phyloP scores from a whole-genome alignment of 2,329 filamentous ascomycete species.

The Epicoccum nigrum region DNA sequence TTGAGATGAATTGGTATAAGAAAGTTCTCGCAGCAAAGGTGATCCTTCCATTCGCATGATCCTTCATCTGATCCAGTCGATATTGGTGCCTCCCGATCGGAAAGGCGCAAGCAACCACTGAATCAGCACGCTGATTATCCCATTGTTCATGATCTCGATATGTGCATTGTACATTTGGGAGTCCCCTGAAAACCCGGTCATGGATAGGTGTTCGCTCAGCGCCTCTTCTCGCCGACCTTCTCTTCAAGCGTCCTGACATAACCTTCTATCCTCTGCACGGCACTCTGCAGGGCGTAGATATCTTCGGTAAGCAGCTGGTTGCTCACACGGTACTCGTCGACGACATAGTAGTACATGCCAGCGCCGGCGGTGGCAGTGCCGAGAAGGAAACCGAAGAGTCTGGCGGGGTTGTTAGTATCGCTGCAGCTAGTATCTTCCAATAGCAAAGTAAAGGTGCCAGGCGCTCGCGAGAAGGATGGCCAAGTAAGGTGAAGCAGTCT shows the following conservation, averaged over 20 bases:
- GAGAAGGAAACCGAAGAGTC: slow-evolving; percentile 89
- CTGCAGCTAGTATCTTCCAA: neutral
- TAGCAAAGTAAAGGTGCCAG: too few species aligned
- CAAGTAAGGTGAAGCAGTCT: too few species aligned
- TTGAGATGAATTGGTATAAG: slow-evolving; percentile 1
- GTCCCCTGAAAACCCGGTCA: neutral
- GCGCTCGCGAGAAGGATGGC: too few species aligned
- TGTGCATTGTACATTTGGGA: neutral
- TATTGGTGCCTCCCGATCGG: neutral
- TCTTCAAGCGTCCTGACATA: slow-evolving; percentile 85
- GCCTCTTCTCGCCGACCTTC: slow-evolving; percentile 65
- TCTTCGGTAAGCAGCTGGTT: slow-evolving; percentile 95
- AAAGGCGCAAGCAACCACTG: neutral
- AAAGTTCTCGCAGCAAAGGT: neutral
- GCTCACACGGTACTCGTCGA: slow-evolving; percentile 90
- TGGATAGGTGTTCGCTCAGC: neutral
- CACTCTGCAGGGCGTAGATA: slow-evolving; percentile 89
- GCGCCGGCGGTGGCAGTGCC: slow-evolving; percentile 80
- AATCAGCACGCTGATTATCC: neutral
- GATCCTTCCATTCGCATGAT: neutral
- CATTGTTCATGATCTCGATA: neutral
- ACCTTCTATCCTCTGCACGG: slow-evolving; percentile 82
- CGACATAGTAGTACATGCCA: slow-evolving; percentile 87
- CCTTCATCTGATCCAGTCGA: neutral
- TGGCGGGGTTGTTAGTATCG: slow-evolving; percentile 46